phyloP scores from a whole-genome alignment of 2,329 filamentous ascomycete species.

The Dendryphion nanum region DNA sequence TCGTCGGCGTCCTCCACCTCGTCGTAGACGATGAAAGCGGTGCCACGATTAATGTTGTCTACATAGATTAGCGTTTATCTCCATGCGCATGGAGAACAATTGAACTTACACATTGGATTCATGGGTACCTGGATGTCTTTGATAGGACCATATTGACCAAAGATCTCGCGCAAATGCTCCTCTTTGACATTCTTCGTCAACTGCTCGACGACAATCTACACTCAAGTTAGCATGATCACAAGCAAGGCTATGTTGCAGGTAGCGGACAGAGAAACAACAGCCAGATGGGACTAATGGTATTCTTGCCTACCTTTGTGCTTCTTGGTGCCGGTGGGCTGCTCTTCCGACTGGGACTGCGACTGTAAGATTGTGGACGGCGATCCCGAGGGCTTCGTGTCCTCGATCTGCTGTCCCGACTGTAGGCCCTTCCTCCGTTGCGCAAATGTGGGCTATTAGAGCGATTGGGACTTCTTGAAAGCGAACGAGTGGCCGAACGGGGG shows the following conservation, averaged over 20 bases:
- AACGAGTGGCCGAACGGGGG: constrained; percentile 36
- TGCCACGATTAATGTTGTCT: constrained; percentile 89
- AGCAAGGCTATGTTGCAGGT: constrained; percentile 3
- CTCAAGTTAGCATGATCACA: constrained; percentile 5
- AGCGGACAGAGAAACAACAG: background rate
- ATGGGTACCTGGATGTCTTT: constrained; percentile 86
- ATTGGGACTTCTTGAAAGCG: constrained; percentile 31
- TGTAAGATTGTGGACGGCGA: constrained; percentile 32
- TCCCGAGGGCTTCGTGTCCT: constrained; percentile 19
- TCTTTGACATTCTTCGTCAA: constrained; percentile 94
- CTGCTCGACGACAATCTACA: constrained; percentile 89
- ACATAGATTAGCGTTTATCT: constrained; percentile 9
- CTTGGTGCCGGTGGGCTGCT: constrained; percentile 32
- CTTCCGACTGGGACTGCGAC: constrained; percentile 34
- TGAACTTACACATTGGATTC: constrained; percentile 73
- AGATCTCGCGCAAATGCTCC: constrained; percentile 86
- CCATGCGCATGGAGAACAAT: background rate
- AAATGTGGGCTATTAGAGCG: constrained; percentile 14
- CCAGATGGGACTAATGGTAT: too few species aligned
- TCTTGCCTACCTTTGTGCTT: constrained; percentile 39
- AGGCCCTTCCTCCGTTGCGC: constrained; percentile 38
- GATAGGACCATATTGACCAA: constrained; percentile 82
- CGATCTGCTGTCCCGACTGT: constrained; percentile 25
- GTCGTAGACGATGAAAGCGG: constrained; percentile 85
- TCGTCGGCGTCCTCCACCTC: constrained; percentile 76